These are phyloP conservation scores for Sonneratia caseolaris DNA, from an alignment of 345 rosid species.

Conservation along the genomic window DNA sequence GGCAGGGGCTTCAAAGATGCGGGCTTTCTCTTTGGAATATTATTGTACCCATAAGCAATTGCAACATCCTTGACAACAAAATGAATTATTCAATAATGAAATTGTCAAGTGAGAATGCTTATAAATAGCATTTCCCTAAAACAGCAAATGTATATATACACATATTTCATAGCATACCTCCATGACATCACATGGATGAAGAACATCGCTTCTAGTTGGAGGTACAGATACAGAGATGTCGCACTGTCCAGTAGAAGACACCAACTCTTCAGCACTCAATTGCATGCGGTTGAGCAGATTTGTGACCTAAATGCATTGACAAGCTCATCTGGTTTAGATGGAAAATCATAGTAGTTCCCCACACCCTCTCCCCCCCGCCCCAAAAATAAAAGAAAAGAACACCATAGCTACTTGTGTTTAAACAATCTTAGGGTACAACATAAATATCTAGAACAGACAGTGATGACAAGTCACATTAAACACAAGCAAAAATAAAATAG, in stretches of 20 bases:
- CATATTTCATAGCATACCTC: conserved; percentile 38
- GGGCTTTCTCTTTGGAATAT: conserved; percentile 58
- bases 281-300: conserved; percentile 70
- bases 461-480: background rate
- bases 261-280: conserved; percentile 39
- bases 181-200: conserved; percentile 90
- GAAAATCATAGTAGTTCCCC: too few species aligned
- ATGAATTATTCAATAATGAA: background rate
- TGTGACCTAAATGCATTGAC: conserved; percentile 41
- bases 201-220: conserved; percentile 83
- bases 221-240: conserved; percentile 58
- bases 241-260: conserved; percentile 25
- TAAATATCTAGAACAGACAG: background rate
- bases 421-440: background rate
- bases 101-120: background rate
- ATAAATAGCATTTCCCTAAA: background rate
- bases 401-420: background rate
- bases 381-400: background rate
- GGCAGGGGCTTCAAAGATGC: conserved; percentile 56
- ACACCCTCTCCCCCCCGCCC: too few species aligned
- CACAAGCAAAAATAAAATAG: background rate
- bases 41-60: conserved; percentile 85
- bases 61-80: conserved; percentile 67
- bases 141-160: background rate
- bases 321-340: conserved; percentile 1